A percentile compares a stretch with the other conserved stretches of the same genome.
Evolutionary conservation across 2,329 filamentous ascomycete species (phyloP).

Genomic region (Biscogniauxia sp.): DNA sequence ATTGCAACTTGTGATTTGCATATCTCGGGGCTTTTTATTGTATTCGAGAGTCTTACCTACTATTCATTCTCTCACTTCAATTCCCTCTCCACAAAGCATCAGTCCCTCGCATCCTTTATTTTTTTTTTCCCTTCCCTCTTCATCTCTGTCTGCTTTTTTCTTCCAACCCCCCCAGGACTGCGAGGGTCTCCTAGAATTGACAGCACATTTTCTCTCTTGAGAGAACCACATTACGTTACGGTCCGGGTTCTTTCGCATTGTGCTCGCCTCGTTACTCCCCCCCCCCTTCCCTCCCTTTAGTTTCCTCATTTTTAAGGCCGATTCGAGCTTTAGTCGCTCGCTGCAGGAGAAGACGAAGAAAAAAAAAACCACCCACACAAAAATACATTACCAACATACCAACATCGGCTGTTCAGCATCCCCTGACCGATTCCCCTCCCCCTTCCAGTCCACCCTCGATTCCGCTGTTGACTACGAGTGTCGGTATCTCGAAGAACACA

Average conservation of each 20-base stretch:
- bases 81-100: background rate
- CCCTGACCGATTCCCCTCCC: background rate
- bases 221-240: background rate
- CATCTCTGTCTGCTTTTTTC: constrained; percentile 2
- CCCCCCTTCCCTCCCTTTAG: background rate
- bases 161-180: background rate
- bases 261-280: background rate
- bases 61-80: constrained; percentile 1
- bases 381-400: background rate
- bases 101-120: constrained; percentile 6
- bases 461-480: background rate
- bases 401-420: background rate
- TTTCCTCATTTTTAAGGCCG: constrained; percentile 10
- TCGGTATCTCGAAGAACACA: background rate
- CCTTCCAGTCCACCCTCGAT: background rate
- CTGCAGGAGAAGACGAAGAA: constrained; percentile 15
- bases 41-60: constrained; percentile 6
- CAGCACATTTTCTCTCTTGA: background rate
- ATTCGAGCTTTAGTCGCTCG: constrained; percentile 20
- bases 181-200: background rate
- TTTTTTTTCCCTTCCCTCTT: constrained; percentile 8
- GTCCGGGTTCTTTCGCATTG: background rate
- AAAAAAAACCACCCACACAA: background rate
- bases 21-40: background rate
- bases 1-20: background rate